Conservation (phyloP, 306 rosid species). For the Dalbergia cochinchinensis region DNA sequence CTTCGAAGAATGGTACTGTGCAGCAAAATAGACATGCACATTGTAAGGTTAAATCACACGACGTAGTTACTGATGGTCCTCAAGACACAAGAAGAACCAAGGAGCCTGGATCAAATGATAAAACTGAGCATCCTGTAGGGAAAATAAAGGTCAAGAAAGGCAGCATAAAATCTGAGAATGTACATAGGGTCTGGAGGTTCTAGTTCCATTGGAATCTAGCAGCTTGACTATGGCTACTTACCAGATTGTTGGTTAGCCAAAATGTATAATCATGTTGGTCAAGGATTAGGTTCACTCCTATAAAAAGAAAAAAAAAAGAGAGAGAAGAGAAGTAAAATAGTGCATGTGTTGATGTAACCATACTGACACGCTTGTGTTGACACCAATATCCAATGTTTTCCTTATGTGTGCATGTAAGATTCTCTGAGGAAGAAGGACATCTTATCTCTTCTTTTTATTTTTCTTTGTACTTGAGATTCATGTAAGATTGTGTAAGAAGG, state of each 20-base stretch:
- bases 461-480: not conserved
- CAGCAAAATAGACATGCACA: slow-evolving; percentile 61
- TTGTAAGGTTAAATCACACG: slow-evolving; percentile 56
- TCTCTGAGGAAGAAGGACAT: slow-evolving; percentile 20
- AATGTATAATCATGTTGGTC: slow-evolving; percentile 20
- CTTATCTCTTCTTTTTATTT: not conserved
- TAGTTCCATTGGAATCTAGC: slow-evolving; percentile 41
- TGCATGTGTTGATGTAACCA: slow-evolving; percentile 40
- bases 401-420: slow-evolving; percentile 29
- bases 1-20: slow-evolving; percentile 57
- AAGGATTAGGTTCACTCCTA: slow-evolving; percentile 17
- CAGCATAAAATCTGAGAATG: slow-evolving; percentile 56
- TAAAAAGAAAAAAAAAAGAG: not conserved
- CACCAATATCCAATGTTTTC: slow-evolving; percentile 8
- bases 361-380: not conserved
- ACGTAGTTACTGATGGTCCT: slow-evolving; percentile 44
- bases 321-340: slow-evolving; percentile 21
- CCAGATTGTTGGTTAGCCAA: slow-evolving; percentile 27
- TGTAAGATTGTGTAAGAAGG: slow-evolving; percentile 15
- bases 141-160: slow-evolving; percentile 48
- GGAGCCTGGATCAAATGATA: slow-evolving; percentile 47
- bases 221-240: slow-evolving; percentile 7
- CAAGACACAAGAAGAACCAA: slow-evolving; percentile 48
- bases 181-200: slow-evolving; percentile 54
- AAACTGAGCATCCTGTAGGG: slow-evolving; percentile 41